Evolutionary conservation across 108 stramenopile species (phyloP).

Genomic region (Mediolabrus comicus): DNA sequence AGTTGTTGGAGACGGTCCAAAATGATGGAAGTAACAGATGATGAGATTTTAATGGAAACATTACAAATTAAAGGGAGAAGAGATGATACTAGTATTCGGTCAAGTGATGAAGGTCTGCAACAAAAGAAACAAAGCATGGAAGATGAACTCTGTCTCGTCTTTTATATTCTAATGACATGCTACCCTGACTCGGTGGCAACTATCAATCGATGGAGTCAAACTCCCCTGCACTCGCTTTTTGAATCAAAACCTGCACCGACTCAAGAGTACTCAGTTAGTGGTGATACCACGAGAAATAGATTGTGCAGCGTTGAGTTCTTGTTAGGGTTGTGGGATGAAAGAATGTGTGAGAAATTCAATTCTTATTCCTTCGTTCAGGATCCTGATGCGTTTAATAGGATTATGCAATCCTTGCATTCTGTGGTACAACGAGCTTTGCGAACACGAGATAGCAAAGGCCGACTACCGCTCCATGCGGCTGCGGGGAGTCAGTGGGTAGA

Average conservation of each 20-base stretch:
- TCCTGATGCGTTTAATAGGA: neutral
- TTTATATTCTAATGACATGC: slow-evolving; percentile 5
- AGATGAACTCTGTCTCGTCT: neutral
- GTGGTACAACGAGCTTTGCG: slow-evolving; percentile 14
- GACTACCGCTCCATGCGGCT: slow-evolving; percentile 39
- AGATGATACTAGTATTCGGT: neutral
- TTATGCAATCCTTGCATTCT: neutral
- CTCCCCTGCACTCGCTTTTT: slow-evolving; percentile 41
- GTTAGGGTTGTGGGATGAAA: slow-evolving; percentile 3
- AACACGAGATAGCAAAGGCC: slow-evolving; percentile 16
- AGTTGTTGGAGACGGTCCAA: slow-evolving; percentile 3
- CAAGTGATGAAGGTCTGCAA: neutral
- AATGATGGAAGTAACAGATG: neutral
- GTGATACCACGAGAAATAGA: neutral
- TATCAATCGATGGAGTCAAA: slow-evolving; percentile 36
- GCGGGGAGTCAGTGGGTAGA: slow-evolving; percentile 17
- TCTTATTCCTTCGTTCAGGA: neutral
- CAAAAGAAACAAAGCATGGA: neutral
- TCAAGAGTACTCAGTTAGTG: neutral
- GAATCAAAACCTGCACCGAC: slow-evolving; percentile 8
- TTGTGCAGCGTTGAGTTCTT: slow-evolving; percentile 5
- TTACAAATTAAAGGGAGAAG: neutral
- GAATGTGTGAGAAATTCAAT: slow-evolving; percentile 1
- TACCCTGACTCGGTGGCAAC: slow-evolving; percentile 20
- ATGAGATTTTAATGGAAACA: neutral